Conservation (phyloP, 768 basidiomycete species). For the Leucocoprinus sp. region DNA sequence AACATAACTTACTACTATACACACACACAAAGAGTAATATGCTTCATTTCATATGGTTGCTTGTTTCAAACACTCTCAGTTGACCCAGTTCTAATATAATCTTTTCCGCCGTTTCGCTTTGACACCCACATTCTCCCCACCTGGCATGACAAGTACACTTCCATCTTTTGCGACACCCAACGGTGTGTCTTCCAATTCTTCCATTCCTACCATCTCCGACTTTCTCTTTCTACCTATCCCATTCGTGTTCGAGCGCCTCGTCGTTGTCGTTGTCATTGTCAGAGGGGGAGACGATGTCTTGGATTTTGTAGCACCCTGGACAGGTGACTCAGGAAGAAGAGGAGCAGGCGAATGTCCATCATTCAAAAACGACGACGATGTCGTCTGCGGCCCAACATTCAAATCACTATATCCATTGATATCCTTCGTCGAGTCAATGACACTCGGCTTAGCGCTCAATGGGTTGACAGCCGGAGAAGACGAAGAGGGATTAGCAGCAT, state of each 20-base stretch:
- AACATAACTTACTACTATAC: too few relatives aligned
- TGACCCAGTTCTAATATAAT: neutral
- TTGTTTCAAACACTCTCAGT: neutral
- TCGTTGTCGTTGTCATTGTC: slow-evolving; percentile 11
- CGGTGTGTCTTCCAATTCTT: slow-evolving; percentile 15
- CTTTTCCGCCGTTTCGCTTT: neutral
- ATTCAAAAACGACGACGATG: slow-evolving; percentile 21
- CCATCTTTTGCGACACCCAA: neutral
- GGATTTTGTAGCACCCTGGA: slow-evolving; percentile 18
- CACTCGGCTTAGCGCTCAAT: neutral
- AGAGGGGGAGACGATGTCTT: slow-evolving; percentile 14
- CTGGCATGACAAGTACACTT: neutral
- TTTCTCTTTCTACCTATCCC: slow-evolving; percentile 23
- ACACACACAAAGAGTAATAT: neutral
- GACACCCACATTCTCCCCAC: neutral
- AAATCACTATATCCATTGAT: slow-evolving; percentile 6
- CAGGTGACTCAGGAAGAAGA: slow-evolving; percentile 18
- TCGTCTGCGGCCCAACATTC: slow-evolving; percentile 9
- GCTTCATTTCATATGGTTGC: neutral
- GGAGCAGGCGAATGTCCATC: slow-evolving; percentile 20
- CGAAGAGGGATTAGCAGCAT: neutral
- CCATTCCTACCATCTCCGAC: slow-evolving; percentile 23
- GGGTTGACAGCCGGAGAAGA: neutral
- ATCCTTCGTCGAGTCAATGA: slow-evolving; percentile 10
- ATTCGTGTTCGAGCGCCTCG: neutral